Evolutionary conservation across 2,329 filamentous ascomycete genomes (phyloP), one percentile per base, ranked within the genome.

Genomic region (Phialocephala sp.): DNA sequence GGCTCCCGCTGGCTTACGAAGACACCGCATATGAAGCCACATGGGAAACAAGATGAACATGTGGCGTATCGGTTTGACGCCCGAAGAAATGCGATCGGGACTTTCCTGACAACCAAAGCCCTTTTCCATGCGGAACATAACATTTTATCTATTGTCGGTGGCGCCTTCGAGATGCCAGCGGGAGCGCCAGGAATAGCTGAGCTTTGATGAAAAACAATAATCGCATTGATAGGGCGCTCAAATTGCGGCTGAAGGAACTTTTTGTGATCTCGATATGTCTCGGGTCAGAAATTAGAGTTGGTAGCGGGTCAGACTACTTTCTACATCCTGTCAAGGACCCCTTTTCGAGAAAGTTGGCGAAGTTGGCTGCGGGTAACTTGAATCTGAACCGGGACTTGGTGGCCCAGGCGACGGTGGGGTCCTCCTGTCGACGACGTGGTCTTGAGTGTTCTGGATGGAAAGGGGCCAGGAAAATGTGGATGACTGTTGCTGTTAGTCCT

Each of bases 211-310:
- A 32, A 54, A 35, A 54, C 50, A 54, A 54, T 54, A 54, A 54
- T 18, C 50, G 50, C 24, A 54, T 54, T 54, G 27, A 54, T 54
- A 6, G 50, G 20, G 45, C n/a, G 45, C 45, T 22, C 32, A 22
- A 54, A n/a, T 41, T 54, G 62, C 62, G 55, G 62, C 62, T 59
- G 62, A 64, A 45, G 56, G 56, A 54, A 37, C 52, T 59, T 63
- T 50, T 57, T 54, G 15, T 4, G 22, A 54, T 37, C 36, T 36
- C 39, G 56, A 60, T 22, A 36, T 66, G 64, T 62, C 55, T 66
- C 61, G 62, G 65, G 60, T 59, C 59, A 50, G 61, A 66, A 59
- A 67, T 62, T 64, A 67, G 58, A 60, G 62, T 62, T 67, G 55
- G 50, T 43, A 47, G 35, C 18, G 54, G 35, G 20, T 57, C 35